A percentile compares a stretch with the other conserved stretches of the same genome.
phyloP scores from a whole-genome alignment of 352 stramenopile species.

The Pythium scleroteichum region DNA sequence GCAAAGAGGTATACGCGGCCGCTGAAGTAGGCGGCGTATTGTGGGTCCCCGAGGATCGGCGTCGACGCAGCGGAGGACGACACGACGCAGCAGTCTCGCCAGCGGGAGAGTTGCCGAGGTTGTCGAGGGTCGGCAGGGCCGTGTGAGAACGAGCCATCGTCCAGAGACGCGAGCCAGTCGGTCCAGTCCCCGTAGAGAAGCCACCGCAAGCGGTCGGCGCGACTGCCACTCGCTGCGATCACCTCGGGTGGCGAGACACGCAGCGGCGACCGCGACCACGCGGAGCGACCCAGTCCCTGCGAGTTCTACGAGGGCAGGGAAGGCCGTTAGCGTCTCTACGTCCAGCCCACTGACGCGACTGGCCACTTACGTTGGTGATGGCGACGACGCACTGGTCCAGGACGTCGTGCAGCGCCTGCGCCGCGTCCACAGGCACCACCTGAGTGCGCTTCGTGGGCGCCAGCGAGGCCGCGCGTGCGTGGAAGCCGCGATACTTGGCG shows the following conservation, averaged over 20 bases:
- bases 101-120: slow-evolving; percentile 42
- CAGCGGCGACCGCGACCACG: slow-evolving; percentile 35
- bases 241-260: slow-evolving; percentile 43
- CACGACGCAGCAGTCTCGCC: slow-evolving; percentile 69
- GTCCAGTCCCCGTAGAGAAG: slow-evolving; percentile 64
- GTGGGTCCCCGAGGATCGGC: slow-evolving; percentile 39
- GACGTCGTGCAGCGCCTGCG: slow-evolving; percentile 48
- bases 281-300: slow-evolving; percentile 45
- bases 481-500: slow-evolving; percentile 38
- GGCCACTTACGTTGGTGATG: slow-evolving; percentile 55
- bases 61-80: slow-evolving; percentile 12
- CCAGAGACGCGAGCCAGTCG: slow-evolving; percentile 22
- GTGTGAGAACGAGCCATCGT: slow-evolving; percentile 21
- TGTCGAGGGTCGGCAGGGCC: slow-evolving; percentile 11
- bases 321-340: no score
- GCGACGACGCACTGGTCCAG: slow-evolving; percentile 57
- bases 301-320: slow-evolving; percentile 35
- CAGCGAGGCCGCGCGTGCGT: slow-evolving; percentile 3
- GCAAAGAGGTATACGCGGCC: slow-evolving; percentile 59
- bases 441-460: slow-evolving; percentile 32
- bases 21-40: slow-evolving; percentile 42
- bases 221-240: slow-evolving; percentile 25
- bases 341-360: no score
- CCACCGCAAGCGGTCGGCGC: slow-evolving; percentile 59
- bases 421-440: slow-evolving; percentile 44